Conservation (phyloP, 208 protist species). For the Plasmodiophora brassicae region DNA sequence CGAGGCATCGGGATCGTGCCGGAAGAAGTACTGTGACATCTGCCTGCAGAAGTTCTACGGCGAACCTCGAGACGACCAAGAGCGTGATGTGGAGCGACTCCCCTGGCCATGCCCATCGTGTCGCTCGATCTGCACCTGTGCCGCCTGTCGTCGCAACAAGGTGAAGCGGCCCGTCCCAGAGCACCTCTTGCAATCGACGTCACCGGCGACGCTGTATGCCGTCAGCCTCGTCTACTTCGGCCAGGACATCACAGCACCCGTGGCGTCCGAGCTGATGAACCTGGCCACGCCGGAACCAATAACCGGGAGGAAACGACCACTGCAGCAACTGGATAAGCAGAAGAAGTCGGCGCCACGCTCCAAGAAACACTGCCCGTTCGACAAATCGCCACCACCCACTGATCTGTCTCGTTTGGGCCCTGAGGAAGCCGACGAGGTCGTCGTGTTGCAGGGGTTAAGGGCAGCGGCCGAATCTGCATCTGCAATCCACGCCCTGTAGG, state of each 20-base stretch:
- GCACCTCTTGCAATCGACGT: neutral
- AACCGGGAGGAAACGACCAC: too few species aligned
- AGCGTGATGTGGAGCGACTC: neutral
- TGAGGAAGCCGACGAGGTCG: too few species aligned
- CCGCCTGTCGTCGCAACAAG: neutral
- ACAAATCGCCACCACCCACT: too few species aligned
- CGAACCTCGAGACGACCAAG: too few species aligned
- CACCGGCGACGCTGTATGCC: neutral
- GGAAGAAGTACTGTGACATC: neutral
- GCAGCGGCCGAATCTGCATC: too few species aligned
- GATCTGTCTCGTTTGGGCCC: too few species aligned
- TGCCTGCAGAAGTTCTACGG: neutral
- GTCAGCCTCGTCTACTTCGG: neutral
- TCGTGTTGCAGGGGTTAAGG: too few species aligned
- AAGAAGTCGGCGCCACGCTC: too few species aligned
- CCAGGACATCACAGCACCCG: neutral
- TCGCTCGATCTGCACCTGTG: neutral
- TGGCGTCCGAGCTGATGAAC: neutral
- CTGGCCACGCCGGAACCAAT: neutral
- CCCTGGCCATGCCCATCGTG: neutral
- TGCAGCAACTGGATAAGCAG: too few species aligned
- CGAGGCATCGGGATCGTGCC: neutral
- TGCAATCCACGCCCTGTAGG: too few species aligned
- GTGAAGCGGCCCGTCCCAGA: neutral
- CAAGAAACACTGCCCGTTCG: too few species aligned